Evolutionary conservation across 2,329 filamentous ascomycete species (phyloP).

Genomic region (Colletotrichum tabaci): DNA sequence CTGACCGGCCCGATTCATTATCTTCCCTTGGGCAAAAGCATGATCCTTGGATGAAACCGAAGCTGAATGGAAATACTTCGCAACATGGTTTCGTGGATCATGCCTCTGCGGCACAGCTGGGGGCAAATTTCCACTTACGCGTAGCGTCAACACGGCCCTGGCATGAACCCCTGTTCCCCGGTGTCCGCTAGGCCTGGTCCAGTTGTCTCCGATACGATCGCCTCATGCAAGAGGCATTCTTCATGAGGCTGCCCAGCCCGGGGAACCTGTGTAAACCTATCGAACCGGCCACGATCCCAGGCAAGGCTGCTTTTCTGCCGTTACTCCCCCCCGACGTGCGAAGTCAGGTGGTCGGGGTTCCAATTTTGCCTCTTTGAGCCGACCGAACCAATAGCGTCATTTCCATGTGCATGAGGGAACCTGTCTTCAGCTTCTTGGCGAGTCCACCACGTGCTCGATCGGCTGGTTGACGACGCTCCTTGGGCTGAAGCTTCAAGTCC

Average conservation of each 20-base stretch:
- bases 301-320: neutral
- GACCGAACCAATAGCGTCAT: conserved; percentile 33
- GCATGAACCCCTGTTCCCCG: neutral
- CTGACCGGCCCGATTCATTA: neutral
- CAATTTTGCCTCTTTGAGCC: conserved; percentile 18
- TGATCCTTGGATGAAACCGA: too few species aligned
- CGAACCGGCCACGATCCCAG: neutral
- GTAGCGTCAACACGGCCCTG: neutral
- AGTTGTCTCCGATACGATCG: too few species aligned
- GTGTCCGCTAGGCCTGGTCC: neutral
- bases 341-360: neutral
- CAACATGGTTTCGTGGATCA: neutral
- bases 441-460: conserved; percentile 30
- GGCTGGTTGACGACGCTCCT: conserved; percentile 15
- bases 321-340: neutral
- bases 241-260: neutral
- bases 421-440: conserved; percentile 20
- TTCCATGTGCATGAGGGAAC: conserved; percentile 17
- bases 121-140: neutral
- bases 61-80: neutral
- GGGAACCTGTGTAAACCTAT: neutral
- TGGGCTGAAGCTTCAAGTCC: neutral
- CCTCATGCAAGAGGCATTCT: conserved; percentile 8
- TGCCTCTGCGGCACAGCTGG: neutral
- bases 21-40: too few species aligned